Base-by-base conservation (phyloP, 768 basidiomycete species). In the Suillus tomentosus region DNA sequence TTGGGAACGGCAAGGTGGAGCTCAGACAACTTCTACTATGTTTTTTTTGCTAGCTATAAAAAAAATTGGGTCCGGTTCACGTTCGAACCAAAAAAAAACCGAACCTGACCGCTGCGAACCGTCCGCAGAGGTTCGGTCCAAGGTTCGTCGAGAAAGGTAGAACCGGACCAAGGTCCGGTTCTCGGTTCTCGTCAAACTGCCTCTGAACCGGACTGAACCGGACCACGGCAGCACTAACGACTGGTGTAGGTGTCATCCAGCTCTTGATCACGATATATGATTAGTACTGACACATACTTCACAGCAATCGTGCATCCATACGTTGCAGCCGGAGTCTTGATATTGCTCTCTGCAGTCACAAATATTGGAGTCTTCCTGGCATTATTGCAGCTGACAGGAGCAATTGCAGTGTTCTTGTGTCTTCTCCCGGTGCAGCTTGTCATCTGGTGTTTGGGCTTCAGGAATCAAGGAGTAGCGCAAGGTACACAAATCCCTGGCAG, bases 361-460 rank as follows among this genome's bases (percentile, higher is more conserved):
- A 19, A 55, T 37, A 3, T 11, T 14, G 54, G 6, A n/a, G 11
- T 55, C 19, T 34, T 55, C n/a, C 3, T 55, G 13, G 8, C 54
- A 22, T 37, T 36, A 37, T 22, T 37, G 36, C 36, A 14, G 3
- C 5, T 37, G n/a, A 22, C 36, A 13, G 36, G 36, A 55, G 8
- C 2, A 8, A 55, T 34, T 22, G n/a, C 36, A 8, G 3, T n/a
- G 54, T 22, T 37, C 34, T 1, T 55, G n/a, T 55, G n/a, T 22
- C 15, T 56, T 27, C 22, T 62, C 31, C 43, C 40, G n/a, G 15
- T 62, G n/a, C 31, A 4, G 14, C 19, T 62, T 7, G 24, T 56
- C 3, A n/a, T 36, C 40, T 50, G 51, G 37, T 31, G 53, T 27
- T 17, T 43, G 10, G 62, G 62, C 53, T 57, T 62, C 37, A 62